These are phyloP conservation scores for Verticillium nonalfalfae DNA, from an alignment of 2,329 filamentous ascomycete genomes.

Conservation along the genomic window DNA sequence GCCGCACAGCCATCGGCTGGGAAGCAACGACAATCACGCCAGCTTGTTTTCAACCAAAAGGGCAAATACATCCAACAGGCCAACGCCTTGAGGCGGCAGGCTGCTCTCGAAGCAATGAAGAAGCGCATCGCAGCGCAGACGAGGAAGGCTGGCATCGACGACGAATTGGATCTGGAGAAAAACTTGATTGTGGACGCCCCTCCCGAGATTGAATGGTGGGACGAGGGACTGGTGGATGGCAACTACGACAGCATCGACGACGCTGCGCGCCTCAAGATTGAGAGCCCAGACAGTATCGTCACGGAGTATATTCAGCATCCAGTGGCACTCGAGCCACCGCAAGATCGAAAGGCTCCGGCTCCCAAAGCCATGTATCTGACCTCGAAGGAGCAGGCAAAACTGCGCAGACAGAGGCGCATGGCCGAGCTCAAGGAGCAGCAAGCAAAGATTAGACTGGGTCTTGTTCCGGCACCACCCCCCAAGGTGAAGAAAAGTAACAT, in stretches of 20 bases:
- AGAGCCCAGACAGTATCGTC: slow-evolving; percentile 75
- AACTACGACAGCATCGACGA: slow-evolving; percentile 67
- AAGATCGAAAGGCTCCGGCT: slow-evolving; percentile 73
- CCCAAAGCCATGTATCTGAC: slow-evolving; percentile 92
- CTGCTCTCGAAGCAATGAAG: slow-evolving; percentile 88
- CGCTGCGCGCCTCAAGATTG: slow-evolving; percentile 62
- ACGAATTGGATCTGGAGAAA: slow-evolving; percentile 83
- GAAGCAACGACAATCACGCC: slow-evolving; percentile 64
- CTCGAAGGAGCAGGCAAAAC: slow-evolving; percentile 81
- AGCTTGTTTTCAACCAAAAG: slow-evolving; percentile 86
- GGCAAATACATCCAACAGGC: slow-evolving; percentile 97
- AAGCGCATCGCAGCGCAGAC: slow-evolving; percentile 83
- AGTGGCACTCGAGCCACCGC: slow-evolving; percentile 81
- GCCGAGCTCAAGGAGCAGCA: slow-evolving; percentile 93
- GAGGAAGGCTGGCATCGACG: slow-evolving; percentile 87
- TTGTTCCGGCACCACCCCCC: slow-evolving; percentile 83
- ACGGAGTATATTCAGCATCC: slow-evolving; percentile 92
- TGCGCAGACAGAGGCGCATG: slow-evolving; percentile 83
- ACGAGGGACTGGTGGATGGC: slow-evolving; percentile 77
- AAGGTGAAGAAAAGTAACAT: slow-evolving; percentile 98
- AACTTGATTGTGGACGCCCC: slow-evolving; percentile 79
- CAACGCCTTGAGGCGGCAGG: slow-evolving; percentile 80
- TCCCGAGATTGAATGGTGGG: slow-evolving; percentile 95
- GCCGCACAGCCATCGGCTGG: slow-evolving; percentile 49
- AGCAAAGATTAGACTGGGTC: slow-evolving; percentile 86